Evolutionary conservation across 1,284 basidiomycete genomes (phyloP), one percentile per base, ranked within the genome.

Genomic region (Leccinum ambiguum): DNA sequence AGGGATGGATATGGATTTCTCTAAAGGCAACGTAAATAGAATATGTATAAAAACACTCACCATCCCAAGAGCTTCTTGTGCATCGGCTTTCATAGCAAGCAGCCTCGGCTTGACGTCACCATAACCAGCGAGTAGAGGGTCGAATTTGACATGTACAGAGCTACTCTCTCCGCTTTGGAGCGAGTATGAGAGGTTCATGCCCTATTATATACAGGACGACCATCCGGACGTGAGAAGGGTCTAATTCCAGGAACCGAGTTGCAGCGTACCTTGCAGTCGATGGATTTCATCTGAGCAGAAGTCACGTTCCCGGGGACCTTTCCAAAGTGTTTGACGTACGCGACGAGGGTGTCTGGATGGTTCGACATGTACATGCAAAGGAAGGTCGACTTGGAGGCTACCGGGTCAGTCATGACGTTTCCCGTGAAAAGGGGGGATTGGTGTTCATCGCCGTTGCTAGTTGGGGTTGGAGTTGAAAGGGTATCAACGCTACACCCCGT

Each of bases 301-400:
- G 75, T 75, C 21, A 89, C 82, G 18, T 73, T 67, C 36, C 77
- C 76, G 45, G 84, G 82, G 13, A 91, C 81, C 68, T 89, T 86
- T 10, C 89, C 91, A 73, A 82, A 90, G 81, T 89, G 85, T 69
- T 87, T 89, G 53, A 88, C 89, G 70, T 91, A 92, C 8, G 88
- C 89, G 45, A 92, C 89, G 67, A 93, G 80, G 1, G 91, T 92
- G 73, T 93, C 91, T 1, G 89, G 89, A 72, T 93, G 91, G 66
- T 80, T 86, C 43, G 84, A 88, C 91, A 93, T 93, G 79, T 93
- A 93, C 85, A 87, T 90, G 76, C 85, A 86, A 50, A 93, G 81
- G 72, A 92, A 93, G 2, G 79, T 80, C 33, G 90, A 91, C 70
- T 90, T 91, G 23, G 86, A 85, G 26, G 88, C 88, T 3, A 93